Percentiles rank a stretch among this genome's conserved stretches.
Evolutionary conservation across 139 green algal genomes (phyloP).

Genomic region (Closterium sp.): DNA sequence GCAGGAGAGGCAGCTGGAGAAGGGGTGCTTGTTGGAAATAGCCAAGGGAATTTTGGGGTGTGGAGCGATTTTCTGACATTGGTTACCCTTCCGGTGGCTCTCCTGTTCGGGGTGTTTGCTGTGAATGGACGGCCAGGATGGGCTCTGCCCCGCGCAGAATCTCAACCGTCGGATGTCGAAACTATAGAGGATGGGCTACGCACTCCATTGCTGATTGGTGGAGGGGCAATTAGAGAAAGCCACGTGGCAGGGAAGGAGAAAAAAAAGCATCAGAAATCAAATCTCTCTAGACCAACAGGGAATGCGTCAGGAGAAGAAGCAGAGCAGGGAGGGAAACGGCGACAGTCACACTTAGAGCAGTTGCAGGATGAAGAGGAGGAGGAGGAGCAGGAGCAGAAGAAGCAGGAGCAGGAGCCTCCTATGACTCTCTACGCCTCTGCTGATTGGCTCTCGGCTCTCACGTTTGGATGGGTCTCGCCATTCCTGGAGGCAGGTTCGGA

Average conservation of each 20-base stretch:
- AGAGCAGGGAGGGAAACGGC: background rate
- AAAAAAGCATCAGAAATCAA: background rate
- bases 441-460: background rate
- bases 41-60: background rate
- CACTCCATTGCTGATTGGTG: background rate
- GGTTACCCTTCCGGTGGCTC: background rate
- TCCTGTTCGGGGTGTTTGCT: background rate
- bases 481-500: background rate
- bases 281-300: background rate
- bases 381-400: background rate
- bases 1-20: background rate
- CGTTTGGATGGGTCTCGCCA: background rate
- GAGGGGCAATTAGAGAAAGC: background rate
- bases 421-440: background rate
- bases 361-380: background rate
- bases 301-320: background rate
- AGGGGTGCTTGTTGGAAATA: background rate
- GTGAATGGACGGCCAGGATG: background rate
- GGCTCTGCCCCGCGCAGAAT: background rate
- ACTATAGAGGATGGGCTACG: background rate
- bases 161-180: background rate
- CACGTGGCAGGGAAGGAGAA: background rate
- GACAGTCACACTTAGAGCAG: background rate
- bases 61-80: background rate
- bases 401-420: background rate